Evolutionary conservation across 1,284 basidiomycete genomes (phyloP).

Genomic region (Marasmius sp.): DNA sequence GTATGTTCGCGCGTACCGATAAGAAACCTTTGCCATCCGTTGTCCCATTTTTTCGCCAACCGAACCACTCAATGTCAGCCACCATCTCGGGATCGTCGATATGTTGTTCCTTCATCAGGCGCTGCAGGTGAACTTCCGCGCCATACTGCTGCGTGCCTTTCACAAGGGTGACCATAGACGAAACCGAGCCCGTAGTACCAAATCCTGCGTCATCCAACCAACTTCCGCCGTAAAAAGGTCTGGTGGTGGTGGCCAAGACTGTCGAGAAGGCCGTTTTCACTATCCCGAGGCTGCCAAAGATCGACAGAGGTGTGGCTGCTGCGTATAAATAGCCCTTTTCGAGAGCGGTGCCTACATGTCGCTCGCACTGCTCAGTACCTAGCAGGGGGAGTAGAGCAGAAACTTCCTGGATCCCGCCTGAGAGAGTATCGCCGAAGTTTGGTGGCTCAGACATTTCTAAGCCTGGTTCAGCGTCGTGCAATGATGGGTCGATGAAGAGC

Average conservation of each 20-base stretch:
- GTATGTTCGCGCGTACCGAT: neutral
- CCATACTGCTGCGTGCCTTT: neutral
- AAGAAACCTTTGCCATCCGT: neutral
- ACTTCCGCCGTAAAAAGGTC: neutral
- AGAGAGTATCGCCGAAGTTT: neutral
- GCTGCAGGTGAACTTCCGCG: neutral
- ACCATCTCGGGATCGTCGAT: neutral
- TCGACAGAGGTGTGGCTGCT: slow-evolving; percentile 6
- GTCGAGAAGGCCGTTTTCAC: slow-evolving; percentile 6
- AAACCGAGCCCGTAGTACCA: neutral
- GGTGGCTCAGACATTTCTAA: too few relatives aligned
- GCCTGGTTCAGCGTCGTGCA: too few relatives aligned
- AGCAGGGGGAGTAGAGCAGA: slow-evolving; percentile 6
- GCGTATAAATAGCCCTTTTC: slow-evolving; percentile 9
- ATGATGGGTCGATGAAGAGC: too few relatives aligned
- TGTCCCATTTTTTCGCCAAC: neutral
- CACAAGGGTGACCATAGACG: neutral
- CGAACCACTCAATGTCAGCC: neutral
- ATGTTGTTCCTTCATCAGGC: neutral
- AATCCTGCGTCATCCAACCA: slow-evolving; percentile 1
- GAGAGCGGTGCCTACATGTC: slow-evolving; percentile 6
- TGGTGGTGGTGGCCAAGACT: neutral
- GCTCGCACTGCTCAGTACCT: slow-evolving; percentile 9
- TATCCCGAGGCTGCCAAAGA: slow-evolving; percentile 10
- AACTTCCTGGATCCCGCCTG: slow-evolving; percentile 5